These are phyloP conservation scores for Fraxinus nigra DNA, from an alignment of 305 asterid species.

Conservation along the genomic window DNA sequence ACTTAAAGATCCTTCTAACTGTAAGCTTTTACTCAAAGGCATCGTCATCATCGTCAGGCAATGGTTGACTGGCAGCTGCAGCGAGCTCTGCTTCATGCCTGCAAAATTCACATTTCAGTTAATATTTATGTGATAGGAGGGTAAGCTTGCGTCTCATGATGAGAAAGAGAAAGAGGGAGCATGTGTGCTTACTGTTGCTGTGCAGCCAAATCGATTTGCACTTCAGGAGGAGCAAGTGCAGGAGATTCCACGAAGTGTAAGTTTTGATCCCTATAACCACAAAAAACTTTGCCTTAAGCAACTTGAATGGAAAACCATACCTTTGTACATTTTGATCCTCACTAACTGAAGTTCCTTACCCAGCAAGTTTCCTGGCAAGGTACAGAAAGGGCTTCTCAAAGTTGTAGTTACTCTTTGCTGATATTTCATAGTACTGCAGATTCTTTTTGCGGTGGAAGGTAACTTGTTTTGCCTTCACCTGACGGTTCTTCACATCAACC, in stretches of 20 bases:
- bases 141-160: not conserved
- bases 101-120: not conserved
- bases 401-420: constrained; percentile 95
- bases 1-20: not conserved
- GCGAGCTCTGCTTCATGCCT: constrained; percentile 47
- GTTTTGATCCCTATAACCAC: constrained; percentile 47
- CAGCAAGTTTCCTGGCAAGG: constrained; percentile 85
- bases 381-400: constrained; percentile 78
- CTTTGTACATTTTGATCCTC: not conserved
- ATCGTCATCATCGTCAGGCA: constrained; percentile 53
- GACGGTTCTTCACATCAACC: constrained; percentile 91
- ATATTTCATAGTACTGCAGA: constrained; percentile 82
- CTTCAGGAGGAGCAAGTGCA: constrained; percentile 94
- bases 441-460: constrained; percentile 94
- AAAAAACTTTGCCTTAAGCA: not conserved
- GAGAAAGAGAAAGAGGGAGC: not conserved
- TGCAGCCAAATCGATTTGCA: constrained; percentile 63
- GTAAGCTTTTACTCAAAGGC: constrained; percentile 29
- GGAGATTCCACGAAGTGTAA: constrained; percentile 89
- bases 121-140: not conserved
- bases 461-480: constrained; percentile 89
- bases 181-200: constrained; percentile 52
- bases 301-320: not conserved
- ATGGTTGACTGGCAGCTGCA: constrained; percentile 40
- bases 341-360: constrained; percentile 27